These are phyloP conservation scores for Aspergillus bertholletiae DNA, from an alignment of 495 filamentous ascomycete genomes.

Conservation along the genomic window DNA sequence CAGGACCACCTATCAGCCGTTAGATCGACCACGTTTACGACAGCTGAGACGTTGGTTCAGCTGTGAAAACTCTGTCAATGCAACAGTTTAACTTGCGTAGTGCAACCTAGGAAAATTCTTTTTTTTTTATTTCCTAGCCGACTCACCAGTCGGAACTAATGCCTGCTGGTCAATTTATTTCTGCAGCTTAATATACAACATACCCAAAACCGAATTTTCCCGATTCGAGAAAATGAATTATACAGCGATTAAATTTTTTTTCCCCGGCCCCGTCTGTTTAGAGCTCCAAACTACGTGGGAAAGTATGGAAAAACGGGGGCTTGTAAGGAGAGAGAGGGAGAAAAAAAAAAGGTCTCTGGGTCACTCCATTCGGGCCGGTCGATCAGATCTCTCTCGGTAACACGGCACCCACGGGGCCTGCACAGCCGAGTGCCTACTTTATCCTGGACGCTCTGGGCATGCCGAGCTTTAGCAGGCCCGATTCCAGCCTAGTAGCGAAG, in stretches of 20 bases:
- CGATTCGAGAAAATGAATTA: background rate
- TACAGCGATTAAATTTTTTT: too few species aligned
- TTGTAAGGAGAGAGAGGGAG: too few species aligned
- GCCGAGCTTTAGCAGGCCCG: background rate
- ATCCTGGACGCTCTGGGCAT: background rate
- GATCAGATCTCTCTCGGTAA: background rate
- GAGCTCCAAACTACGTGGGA: background rate
- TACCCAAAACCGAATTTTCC: background rate
- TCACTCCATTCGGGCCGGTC: background rate
- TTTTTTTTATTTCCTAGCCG: background rate
- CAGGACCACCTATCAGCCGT: background rate
- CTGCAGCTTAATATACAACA: background rate
- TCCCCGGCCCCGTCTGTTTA: background rate
- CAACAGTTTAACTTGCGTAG: background rate
- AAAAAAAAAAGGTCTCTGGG: background rate
- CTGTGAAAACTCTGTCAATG: background rate
- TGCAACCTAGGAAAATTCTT: background rate
- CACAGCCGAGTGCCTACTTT: background rate
- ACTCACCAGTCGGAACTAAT: background rate
- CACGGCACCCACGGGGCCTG: background rate
- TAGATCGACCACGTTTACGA: background rate
- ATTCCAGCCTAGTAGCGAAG: background rate
- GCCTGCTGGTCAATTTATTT: background rate
- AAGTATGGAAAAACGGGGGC: background rate
- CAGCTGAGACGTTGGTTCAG: background rate